These are phyloP conservation scores for Scheffersomyces insectosa DNA, from an alignment of 1,139 yeast species.

Conservation along the genomic window DNA sequence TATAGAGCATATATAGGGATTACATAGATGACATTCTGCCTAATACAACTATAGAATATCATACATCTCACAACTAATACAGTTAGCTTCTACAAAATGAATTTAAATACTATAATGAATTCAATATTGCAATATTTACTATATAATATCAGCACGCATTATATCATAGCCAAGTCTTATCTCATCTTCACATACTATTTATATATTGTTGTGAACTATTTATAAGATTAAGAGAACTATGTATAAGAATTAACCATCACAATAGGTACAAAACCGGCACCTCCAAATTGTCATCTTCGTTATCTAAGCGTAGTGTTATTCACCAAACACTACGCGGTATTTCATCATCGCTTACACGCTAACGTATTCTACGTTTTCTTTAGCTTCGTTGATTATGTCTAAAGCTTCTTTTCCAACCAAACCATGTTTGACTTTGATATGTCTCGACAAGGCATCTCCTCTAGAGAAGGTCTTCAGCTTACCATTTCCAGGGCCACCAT, in stretches of 20 bases:
- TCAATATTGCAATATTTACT: too few relatives aligned
- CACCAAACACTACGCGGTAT: too few relatives aligned
- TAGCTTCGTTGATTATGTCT: slow-evolving; percentile 70
- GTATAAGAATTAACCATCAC: not conserved
- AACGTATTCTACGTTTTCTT: slow-evolving; percentile 70
- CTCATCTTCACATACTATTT: not conserved
- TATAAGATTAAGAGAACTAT: not conserved
- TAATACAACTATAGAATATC: not conserved
- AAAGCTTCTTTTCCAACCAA: slow-evolving; percentile 49
- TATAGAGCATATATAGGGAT: not conserved
- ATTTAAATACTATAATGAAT: too few relatives aligned
- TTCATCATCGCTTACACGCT: slow-evolving; percentile 16
- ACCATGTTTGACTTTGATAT: slow-evolving; percentile 51
- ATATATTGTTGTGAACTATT: not conserved
- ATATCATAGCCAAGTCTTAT: not conserved
- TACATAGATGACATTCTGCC: too few relatives aligned
- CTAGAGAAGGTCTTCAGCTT: slow-evolving; percentile 54
- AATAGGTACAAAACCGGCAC: not conserved
- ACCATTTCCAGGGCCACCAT: slow-evolving; percentile 58
- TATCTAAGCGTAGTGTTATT: not conserved
- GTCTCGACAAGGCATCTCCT: slow-evolving; percentile 52
- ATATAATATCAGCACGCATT: not conserved
- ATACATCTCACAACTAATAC: not conserved
- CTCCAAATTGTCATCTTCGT: not conserved
- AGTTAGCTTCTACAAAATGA: not conserved